Conservation (phyloP, 768 basidiomycete species). For the Podaxis sp. region DNA sequence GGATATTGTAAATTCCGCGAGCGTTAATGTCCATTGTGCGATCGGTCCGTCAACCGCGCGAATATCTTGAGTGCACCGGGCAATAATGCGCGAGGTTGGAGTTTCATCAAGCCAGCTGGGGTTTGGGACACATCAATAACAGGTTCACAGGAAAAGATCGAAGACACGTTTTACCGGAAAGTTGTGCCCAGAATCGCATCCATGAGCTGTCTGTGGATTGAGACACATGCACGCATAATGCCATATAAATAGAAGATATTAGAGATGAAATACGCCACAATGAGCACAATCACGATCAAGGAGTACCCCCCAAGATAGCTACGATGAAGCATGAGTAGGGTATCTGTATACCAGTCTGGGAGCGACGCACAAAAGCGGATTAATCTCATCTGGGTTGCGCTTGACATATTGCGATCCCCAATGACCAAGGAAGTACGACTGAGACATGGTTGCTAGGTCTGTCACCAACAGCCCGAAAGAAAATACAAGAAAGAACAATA, state of each 20-base stretch:
- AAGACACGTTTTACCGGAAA: constrained; percentile 40
- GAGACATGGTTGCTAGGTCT: constrained; percentile 24
- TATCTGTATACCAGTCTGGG: constrained; percentile 31
- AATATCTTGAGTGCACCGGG: constrained; percentile 71
- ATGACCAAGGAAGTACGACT: constrained; percentile 41
- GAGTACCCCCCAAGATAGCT: constrained; percentile 45
- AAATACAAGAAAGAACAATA: constrained; percentile 31
- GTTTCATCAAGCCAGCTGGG: constrained; percentile 50
- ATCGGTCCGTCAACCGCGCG: constrained; percentile 51
- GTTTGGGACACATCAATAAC: neutral
- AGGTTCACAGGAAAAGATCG: neutral
- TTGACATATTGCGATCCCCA: constrained; percentile 44
- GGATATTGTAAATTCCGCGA: constrained; percentile 29
- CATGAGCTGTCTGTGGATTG: constrained; percentile 52
- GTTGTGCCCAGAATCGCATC: constrained; percentile 59
- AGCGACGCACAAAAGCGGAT: constrained; percentile 31
- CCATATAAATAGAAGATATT: constrained; percentile 45
- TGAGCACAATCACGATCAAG: constrained; percentile 12
- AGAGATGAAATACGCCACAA: constrained; percentile 31
- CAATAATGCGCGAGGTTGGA: constrained; percentile 53
- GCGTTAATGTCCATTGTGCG: constrained; percentile 24
- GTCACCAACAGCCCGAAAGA: constrained; percentile 22
- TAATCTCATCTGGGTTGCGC: constrained; percentile 21
- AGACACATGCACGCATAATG: constrained; percentile 50
- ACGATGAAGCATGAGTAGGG: neutral